phyloP scores from a whole-genome alignment of 1,284 basidiomycete species.

The Naganishia cerealis region DNA sequence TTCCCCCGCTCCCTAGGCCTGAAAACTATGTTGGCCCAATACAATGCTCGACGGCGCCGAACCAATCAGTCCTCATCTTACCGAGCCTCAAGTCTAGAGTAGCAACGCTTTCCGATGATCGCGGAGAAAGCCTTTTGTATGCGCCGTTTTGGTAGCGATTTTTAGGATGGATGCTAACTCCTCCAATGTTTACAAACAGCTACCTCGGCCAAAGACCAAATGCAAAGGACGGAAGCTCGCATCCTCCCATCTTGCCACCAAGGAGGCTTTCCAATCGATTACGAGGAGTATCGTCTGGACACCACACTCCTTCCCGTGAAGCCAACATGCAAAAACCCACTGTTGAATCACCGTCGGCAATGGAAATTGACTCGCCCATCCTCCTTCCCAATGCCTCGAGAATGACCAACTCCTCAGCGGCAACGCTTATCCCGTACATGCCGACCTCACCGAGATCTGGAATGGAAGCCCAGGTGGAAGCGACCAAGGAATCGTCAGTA shows the following conservation, averaged over 20 bases:
- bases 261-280: slow-evolving; percentile 31
- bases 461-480: neutral
- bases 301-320: neutral
- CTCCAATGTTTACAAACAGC: neutral
- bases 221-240: neutral
- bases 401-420: slow-evolving; percentile 12
- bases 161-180: neutral
- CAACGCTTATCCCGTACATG: slow-evolving; percentile 25
- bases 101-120: slow-evolving; percentile 21
- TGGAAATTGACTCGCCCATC: slow-evolving; percentile 28
- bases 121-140: slow-evolving; percentile 32
- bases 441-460: neutral
- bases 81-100: slow-evolving; percentile 23
- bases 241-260: slow-evolving; percentile 19
- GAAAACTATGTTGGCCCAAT: slow-evolving; percentile 31
- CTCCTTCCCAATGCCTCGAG: slow-evolving; percentile 24
- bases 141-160: neutral
- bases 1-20: neutral
- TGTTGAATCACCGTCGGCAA: slow-evolving; percentile 18
- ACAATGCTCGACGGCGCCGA: slow-evolving; percentile 31
- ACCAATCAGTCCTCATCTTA: slow-evolving; percentile 25
- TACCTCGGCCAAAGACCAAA: slow-evolving; percentile 29
- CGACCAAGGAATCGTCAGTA: slow-evolving; percentile 26
- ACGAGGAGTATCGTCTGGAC: slow-evolving; percentile 5
- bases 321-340: neutral